Conservation (phyloP, 2,329 filamentous ascomycete species). For the Trichophyton simii region DNA sequence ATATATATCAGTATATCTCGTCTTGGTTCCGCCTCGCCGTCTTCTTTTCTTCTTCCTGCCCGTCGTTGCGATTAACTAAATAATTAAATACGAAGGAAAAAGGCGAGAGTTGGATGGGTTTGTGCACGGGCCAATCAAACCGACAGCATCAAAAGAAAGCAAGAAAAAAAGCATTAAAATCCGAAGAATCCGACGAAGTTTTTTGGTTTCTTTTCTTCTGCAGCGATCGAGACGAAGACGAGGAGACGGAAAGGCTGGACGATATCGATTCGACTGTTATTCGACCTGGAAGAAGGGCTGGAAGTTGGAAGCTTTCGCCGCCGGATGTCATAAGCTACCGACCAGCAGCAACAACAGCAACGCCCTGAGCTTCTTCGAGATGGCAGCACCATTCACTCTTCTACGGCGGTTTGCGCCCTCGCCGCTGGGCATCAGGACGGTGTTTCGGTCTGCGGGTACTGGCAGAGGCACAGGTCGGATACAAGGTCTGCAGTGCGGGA, state of each 20-base stretch:
- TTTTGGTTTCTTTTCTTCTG: not conserved
- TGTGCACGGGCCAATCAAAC: not conserved
- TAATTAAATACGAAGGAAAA: not conserved
- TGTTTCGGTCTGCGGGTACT: not conserved
- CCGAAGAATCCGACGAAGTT: not conserved
- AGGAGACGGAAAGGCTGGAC: not conserved
- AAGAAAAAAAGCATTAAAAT: not conserved
- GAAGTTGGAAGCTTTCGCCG: not conserved
- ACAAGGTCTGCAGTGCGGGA: constrained; percentile 27
- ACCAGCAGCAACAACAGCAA: no score
- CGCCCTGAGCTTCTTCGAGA: not conserved
- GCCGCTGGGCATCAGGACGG: not conserved
- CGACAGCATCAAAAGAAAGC: not conserved
- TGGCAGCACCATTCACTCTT: not conserved
- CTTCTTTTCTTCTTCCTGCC: not conserved
- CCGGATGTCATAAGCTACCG: not conserved
- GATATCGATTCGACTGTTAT: no score
- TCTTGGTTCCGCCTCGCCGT: not conserved
- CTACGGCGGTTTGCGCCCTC: not conserved
- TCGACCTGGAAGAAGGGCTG: not conserved
- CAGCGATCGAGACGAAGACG: not conserved
- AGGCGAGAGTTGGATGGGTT: not conserved
- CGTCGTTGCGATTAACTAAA: not conserved
- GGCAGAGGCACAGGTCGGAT: constrained; percentile 3
- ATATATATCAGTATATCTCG: not conserved